A percentile compares a stretch with the other conserved stretches of the same genome.
Evolutionary conservation across 1,284 basidiomycete genomes (phyloP).

Genomic region (Stygiomarasmius scandens): DNA sequence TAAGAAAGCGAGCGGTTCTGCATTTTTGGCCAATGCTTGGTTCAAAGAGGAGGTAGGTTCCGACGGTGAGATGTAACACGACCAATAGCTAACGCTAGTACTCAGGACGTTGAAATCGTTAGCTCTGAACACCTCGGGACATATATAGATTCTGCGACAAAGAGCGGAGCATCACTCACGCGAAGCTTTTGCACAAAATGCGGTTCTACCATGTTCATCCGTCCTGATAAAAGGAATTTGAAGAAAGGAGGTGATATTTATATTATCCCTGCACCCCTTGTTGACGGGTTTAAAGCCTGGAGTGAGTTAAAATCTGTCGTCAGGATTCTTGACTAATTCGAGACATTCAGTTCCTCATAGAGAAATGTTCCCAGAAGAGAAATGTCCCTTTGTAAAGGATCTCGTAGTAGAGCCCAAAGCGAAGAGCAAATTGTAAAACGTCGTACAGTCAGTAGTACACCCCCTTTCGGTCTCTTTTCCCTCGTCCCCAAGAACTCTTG

Average conservation of each 20-base stretch:
- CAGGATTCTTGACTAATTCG: too few relatives aligned
- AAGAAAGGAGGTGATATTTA: constrained; percentile 19
- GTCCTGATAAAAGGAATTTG: constrained; percentile 13
- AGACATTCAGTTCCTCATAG: constrained; percentile 4
- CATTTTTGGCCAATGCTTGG: constrained; percentile 34
- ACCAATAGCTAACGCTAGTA: not conserved
- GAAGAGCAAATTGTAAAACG: constrained; percentile 1
- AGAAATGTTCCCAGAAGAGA: constrained; percentile 2
- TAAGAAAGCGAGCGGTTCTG: constrained; percentile 33
- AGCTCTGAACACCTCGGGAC: constrained; percentile 19
- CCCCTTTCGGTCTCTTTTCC: too few relatives aligned
- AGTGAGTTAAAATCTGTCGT: constrained; percentile 17
- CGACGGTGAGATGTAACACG: not conserved
- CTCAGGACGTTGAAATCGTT: not conserved
- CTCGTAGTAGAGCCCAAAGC: not conserved
- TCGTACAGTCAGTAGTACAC: too few relatives aligned
- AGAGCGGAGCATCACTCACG: constrained; percentile 30
- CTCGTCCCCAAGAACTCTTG: too few relatives aligned
- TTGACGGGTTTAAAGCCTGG: constrained; percentile 28
- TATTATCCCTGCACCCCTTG: constrained; percentile 24
- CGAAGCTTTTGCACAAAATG: constrained; percentile 38
- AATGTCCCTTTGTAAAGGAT: constrained; percentile 4
- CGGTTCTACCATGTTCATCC: constrained; percentile 35
- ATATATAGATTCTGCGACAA: constrained; percentile 32
- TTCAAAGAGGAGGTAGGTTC: constrained; percentile 32